Conservation (phyloP, 2,329 filamentous ascomycete species). For the Trichoderma sp. region DNA sequence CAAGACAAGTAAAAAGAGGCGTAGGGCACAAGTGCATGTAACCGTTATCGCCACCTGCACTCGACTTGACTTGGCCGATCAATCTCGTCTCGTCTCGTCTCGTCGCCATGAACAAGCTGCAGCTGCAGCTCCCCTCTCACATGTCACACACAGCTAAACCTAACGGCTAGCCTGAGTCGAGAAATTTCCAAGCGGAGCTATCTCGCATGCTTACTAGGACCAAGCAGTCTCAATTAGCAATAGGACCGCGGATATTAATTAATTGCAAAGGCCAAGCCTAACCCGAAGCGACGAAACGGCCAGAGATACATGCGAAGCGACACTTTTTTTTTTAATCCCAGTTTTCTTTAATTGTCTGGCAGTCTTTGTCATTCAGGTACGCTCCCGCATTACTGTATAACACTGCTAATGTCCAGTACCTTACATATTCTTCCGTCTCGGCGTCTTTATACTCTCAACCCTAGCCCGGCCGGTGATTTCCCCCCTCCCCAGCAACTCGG, state of each 20-base stretch:
- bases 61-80: background rate
- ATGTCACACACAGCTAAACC: background rate
- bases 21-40: background rate
- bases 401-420: background rate
- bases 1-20: background rate
- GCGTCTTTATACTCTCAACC: background rate
- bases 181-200: background rate
- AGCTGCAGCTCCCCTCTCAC: background rate
- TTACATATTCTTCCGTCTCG: background rate
- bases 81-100: background rate
- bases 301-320: slow-evolving; percentile 1
- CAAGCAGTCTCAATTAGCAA: background rate
- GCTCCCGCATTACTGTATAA: background rate
- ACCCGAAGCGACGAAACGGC: background rate
- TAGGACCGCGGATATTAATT: slow-evolving; percentile 17
- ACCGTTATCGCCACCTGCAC: background rate
- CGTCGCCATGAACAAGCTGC: background rate
- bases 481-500: background rate
- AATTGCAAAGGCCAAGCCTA: background rate
- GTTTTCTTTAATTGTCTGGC: background rate
- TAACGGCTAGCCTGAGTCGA: background rate
- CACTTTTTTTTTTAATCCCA: background rate
- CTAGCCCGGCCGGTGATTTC: background rate
- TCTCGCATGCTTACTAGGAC: background rate
- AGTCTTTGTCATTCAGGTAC: background rate